Conservation (phyloP, 1,284 basidiomycete genomes). For the Pseudozyma pruni region DNA sequence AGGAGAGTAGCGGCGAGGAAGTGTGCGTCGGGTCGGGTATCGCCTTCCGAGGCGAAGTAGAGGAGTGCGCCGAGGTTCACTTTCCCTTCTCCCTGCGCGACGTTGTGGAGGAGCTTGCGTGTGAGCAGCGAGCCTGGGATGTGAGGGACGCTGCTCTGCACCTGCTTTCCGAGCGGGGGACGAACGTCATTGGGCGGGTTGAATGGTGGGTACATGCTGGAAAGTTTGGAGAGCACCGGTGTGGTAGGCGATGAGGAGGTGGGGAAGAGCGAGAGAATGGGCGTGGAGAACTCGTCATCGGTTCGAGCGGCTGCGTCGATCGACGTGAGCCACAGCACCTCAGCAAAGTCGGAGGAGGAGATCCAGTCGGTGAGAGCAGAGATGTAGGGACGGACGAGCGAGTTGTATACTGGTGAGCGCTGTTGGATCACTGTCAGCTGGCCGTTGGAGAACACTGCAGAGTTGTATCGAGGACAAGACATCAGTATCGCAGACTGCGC, state of each 20-base stretch:
- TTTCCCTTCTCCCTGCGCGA: background rate
- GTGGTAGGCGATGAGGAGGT: constrained; percentile 8
- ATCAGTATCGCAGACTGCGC: background rate
- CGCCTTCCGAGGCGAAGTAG: constrained; percentile 59
- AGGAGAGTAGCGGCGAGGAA: constrained; percentile 19
- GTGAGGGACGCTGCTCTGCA: constrained; percentile 14
- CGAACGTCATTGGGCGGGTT: background rate
- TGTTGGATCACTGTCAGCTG: constrained; percentile 55
- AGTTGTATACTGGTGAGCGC: constrained; percentile 55
- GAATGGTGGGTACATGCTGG: constrained; percentile 5
- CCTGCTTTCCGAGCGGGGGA: background rate
- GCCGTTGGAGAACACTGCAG: constrained; percentile 36
- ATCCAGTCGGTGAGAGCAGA: constrained; percentile 27
- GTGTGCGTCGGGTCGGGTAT: constrained; percentile 59
- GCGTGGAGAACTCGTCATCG: constrained; percentile 49
- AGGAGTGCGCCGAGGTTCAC: constrained; percentile 31
- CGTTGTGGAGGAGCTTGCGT: constrained; percentile 23
- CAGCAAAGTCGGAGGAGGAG: background rate
- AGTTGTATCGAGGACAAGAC: constrained; percentile 25
- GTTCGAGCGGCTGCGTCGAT: constrained; percentile 56
- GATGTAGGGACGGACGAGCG: constrained; percentile 21
- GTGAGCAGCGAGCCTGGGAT: constrained; percentile 49
- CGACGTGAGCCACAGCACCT: constrained; percentile 28
- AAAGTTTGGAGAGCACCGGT: constrained; percentile 3
- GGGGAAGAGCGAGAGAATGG: constrained; percentile 28